Percentiles rank a stretch among this genome's conserved stretches.
Evolutionary conservation across 139 green algal species (phyloP).

Genomic region (Chlorella sp.): DNA sequence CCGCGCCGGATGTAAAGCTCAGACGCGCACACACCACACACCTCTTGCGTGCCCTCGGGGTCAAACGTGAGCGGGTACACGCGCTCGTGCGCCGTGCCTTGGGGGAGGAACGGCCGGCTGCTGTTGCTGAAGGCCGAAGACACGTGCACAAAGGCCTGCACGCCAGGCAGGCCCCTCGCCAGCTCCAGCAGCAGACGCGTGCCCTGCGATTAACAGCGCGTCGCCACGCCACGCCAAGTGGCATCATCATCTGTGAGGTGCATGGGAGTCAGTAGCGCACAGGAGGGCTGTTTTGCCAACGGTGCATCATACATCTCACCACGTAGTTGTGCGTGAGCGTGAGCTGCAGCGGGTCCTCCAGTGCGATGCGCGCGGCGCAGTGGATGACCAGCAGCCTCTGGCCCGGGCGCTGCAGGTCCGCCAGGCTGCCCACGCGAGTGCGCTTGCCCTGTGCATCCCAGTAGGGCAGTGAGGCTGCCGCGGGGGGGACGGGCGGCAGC

Average conservation of each 20-base stretch:
- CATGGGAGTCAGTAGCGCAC: too few relatives aligned
- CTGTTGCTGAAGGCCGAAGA: conserved; percentile 40
- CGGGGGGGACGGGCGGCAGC: too few relatives aligned
- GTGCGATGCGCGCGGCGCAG: conserved; percentile 38
- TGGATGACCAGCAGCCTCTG: conserved; percentile 33
- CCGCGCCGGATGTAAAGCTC: too few relatives aligned
- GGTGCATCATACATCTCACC: conserved; percentile 1
- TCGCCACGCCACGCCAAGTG: too few relatives aligned
- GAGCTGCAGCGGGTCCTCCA: conserved; percentile 44
- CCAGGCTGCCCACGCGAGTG: neutral
- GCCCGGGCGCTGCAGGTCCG: neutral
- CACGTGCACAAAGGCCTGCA: conserved; percentile 31
- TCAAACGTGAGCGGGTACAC: conserved; percentile 45
- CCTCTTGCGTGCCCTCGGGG: conserved; percentile 25
- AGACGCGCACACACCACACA: too few relatives aligned
- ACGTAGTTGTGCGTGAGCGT: conserved; percentile 46
- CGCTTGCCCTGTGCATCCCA: conserved; percentile 1
- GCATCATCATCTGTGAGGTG: too few relatives aligned
- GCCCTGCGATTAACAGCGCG: too few relatives aligned
- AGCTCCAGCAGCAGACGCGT: neutral
- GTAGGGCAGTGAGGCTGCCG: too few relatives aligned
- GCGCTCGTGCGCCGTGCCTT: conserved; percentile 24
- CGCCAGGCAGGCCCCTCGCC: neutral
- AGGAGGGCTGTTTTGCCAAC: too few relatives aligned
- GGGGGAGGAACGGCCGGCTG: conserved; percentile 12